Evolutionary conservation across 768 basidiomycete genomes (phyloP).

Genomic region (Rhodotorula babjevae): DNA sequence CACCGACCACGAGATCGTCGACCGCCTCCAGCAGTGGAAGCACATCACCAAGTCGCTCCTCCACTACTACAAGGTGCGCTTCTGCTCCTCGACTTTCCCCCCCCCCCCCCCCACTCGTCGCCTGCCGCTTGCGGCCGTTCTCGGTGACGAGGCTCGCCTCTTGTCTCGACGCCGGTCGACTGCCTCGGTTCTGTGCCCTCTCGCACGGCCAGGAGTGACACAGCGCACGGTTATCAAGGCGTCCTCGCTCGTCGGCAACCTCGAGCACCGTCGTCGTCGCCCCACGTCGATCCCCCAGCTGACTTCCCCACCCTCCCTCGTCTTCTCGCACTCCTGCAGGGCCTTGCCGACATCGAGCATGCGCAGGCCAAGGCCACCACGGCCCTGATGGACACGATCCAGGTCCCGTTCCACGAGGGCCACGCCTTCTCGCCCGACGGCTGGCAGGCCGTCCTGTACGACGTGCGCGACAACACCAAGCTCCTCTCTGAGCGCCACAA

Average conservation of each 20-base stretch:
- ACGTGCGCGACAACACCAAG: constrained; percentile 38
- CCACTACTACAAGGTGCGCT: constrained; percentile 35
- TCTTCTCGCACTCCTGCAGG: not conserved
- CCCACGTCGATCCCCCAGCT: not conserved
- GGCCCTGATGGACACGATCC: constrained; percentile 36
- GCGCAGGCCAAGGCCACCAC: constrained; percentile 27
- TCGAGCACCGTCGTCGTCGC: no score
- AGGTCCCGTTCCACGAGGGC: constrained; percentile 42
- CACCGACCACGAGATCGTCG: constrained; percentile 29
- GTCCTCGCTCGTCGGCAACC: no score
- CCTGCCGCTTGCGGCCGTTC: not conserved
- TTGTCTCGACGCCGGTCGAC: not conserved
- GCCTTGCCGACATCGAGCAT: constrained; percentile 33
- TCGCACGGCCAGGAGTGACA: no score
- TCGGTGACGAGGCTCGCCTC: not conserved
- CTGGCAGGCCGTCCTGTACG: constrained; percentile 49
- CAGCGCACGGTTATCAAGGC: no score
- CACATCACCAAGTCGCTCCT: constrained; percentile 36
- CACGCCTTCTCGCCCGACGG: constrained; percentile 39
- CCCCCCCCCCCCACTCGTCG: no score
- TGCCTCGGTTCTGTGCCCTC: not conserved
- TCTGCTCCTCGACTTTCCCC: not conserved
- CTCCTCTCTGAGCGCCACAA: constrained; percentile 36
- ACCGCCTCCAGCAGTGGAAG: constrained; percentile 37
- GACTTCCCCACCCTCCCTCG: not conserved